These are phyloP conservation scores for Bruguiera sexangula DNA, from an alignment of 345 rosid species.

Conservation along the genomic window DNA sequence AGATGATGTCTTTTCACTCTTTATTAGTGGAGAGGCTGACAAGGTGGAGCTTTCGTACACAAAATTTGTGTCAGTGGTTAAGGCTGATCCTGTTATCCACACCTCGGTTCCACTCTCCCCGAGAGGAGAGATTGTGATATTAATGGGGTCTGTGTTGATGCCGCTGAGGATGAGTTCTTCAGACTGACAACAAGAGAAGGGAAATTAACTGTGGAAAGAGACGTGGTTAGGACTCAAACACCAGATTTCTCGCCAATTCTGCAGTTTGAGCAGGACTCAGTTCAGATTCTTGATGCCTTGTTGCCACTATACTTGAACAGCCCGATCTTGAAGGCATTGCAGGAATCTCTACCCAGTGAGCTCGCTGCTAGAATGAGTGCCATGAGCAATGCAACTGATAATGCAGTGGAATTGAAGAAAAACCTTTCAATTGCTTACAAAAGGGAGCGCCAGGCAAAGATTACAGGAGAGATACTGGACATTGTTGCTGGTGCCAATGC, in stretches of 20 bases:
- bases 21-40: constrained; percentile 75
- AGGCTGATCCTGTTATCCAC: constrained; percentile 85
- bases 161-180: constrained; percentile 87
- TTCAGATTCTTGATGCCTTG: constrained; percentile 88
- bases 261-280: constrained; percentile 95
- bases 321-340: constrained; percentile 87
- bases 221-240: constrained; percentile 48
- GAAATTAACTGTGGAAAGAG: constrained; percentile 81
- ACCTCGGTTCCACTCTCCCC: constrained; percentile 85
- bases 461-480: constrained; percentile 91
- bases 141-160: constrained; percentile 85
- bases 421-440: constrained; percentile 57
- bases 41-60: constrained; percentile 93
- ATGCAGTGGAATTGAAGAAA: constrained; percentile 72
- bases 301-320: constrained; percentile 88
- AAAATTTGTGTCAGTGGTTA: constrained; percentile 81
- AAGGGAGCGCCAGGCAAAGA: constrained; percentile 86
- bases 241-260: constrained; percentile 66
- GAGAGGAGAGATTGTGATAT: constrained; percentile 85
- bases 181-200: constrained; percentile 89
- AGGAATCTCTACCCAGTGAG: constrained; percentile 89
- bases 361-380: constrained; percentile 95
- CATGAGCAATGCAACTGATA: constrained; percentile 85
- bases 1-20: constrained; percentile 33
- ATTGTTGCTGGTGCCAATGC: constrained; percentile 95